Evolutionary conservation across 176 grass and related monocot genomes (phyloP).

Genomic region (Thalia dealbata): DNA sequence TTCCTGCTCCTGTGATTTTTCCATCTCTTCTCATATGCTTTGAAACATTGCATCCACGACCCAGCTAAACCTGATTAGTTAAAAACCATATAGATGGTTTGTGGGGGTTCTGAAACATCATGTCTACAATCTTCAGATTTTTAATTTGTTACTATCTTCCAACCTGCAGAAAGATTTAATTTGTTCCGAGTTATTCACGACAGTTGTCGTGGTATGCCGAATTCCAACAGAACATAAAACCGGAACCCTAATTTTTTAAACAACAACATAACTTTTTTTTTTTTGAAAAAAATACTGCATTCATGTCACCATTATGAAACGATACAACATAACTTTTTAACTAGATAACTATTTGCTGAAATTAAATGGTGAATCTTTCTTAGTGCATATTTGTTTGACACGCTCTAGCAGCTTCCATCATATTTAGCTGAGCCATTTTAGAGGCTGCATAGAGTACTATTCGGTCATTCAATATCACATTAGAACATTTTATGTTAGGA

Average conservation of each 20-base stretch:
- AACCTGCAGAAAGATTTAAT: background rate
- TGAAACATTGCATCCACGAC: background rate
- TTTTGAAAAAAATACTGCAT: no score
- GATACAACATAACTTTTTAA: no score
- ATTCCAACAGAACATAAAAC: background rate
- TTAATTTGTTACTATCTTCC: background rate
- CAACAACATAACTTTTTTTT: no score
- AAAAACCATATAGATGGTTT: background rate
- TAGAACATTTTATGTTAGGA: no score
- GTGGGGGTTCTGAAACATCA: background rate
- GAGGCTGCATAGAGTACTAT: no score
- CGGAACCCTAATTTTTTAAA: background rate
- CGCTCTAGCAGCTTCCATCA: no score
- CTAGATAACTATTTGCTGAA: background rate
- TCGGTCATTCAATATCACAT: no score
- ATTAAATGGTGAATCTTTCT: background rate
- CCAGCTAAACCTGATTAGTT: no score
- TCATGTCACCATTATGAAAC: no score
- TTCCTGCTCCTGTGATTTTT: background rate
- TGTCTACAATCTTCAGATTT: background rate
- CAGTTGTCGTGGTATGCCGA: background rate
- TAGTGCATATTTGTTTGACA: background rate
- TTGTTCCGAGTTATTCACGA: background rate
- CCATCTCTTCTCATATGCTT: background rate
- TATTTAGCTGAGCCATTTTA: no score